Evolutionary conservation across 345 rosid species (phyloP).

Genomic region (Syzygium aromaticum): DNA sequence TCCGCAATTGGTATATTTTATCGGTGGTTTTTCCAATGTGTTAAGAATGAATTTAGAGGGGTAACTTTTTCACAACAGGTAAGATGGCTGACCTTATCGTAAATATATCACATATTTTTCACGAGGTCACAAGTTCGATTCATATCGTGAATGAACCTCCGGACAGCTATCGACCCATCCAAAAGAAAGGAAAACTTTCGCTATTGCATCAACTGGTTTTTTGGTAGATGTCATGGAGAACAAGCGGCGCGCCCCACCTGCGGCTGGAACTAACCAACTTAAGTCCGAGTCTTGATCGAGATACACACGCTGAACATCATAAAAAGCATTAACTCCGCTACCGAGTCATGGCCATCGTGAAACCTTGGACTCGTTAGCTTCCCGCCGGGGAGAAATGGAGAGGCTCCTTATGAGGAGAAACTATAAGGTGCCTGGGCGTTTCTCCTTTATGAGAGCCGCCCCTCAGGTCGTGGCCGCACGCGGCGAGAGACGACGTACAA

Average conservation of each 20-base stretch:
- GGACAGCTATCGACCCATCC: background rate
- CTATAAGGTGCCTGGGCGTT: too few relatives aligned
- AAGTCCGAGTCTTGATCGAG: background rate
- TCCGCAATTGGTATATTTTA: background rate
- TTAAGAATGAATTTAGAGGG: background rate
- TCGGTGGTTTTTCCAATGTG: background rate
- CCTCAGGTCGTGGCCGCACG: background rate
- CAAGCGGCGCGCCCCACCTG: background rate
- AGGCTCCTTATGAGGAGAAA: too few relatives aligned
- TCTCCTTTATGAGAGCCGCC: background rate
- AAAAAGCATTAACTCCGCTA: background rate
- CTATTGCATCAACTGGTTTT: background rate
- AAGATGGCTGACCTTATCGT: rapidly evolving
- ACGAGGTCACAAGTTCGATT: too few relatives aligned
- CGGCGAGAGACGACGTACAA: background rate
- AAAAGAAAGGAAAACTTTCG: background rate
- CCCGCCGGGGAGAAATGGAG: background rate
- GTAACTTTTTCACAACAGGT: background rate
- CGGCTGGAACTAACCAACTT: background rate
- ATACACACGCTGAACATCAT: background rate
- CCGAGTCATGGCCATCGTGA: background rate
- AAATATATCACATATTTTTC: background rate
- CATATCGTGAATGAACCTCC: background rate
- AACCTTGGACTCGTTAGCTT: background rate
- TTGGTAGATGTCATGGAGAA: background rate